These are phyloP conservation scores for Kwoniella mangroviensis DNA, from an alignment of 768 basidiomycete genomes.

Conservation along the genomic window DNA sequence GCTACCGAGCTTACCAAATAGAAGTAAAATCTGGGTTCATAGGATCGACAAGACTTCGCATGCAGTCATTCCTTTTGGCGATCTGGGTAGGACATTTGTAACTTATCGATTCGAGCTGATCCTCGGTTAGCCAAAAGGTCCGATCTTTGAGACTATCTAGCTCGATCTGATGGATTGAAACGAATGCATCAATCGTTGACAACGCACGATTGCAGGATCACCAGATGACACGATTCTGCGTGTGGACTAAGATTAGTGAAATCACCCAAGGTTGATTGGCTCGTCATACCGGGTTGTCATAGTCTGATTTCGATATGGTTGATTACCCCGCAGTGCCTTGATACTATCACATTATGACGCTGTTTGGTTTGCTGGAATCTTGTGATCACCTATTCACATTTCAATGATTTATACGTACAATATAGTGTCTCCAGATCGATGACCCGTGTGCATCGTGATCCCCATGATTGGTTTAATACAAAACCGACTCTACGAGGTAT, in stretches of 20 bases:
- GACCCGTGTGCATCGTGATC: conserved; percentile 2
- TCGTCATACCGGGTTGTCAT: not conserved
- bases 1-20: too few species aligned
- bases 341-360: not conserved
- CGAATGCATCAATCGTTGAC: not conserved
- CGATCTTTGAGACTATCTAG: too few species aligned
- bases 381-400: not conserved
- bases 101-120: too few species aligned
- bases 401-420: too few species aligned
- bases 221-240: not conserved
- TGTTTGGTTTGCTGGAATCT: conserved; percentile 4
- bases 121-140: too few species aligned
- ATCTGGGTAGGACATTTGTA: too few species aligned
- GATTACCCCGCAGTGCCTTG: not conserved
- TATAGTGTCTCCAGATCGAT: not conserved
- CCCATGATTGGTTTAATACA: conserved; percentile 3
- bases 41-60: too few species aligned
- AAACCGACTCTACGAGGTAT: not conserved
- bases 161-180: too few species aligned
- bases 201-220: not conserved
- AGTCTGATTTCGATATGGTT: not conserved
- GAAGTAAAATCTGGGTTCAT: too few species aligned
- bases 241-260: not conserved
- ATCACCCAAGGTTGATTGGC: not conserved
- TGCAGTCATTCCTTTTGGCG: too few species aligned